These are phyloP conservation scores for Gypsophila paniculata DNA, from an alignment of 179 eudicot genomes.

Conservation along the genomic window DNA sequence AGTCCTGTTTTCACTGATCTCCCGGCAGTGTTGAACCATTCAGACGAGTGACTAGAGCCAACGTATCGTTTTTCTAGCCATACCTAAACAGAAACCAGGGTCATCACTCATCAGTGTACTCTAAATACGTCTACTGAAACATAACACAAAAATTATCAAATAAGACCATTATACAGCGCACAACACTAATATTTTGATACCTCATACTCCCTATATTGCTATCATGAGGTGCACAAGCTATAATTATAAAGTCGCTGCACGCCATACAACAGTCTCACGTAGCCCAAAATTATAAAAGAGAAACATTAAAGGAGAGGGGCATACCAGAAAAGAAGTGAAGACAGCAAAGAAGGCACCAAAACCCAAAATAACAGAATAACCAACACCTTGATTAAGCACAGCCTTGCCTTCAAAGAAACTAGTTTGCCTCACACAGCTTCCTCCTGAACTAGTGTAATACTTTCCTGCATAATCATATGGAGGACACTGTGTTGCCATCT, in stretches of 20 bases:
- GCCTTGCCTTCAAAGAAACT: constrained; percentile 71
- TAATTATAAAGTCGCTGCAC: too few relatives aligned
- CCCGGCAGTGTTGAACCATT: constrained; percentile 96
- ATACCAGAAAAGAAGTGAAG: constrained; percentile 83
- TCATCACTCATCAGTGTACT: neutral
- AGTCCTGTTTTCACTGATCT: constrained; percentile 93
- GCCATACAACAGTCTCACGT: too few relatives aligned
- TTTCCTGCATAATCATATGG: constrained; percentile 63
- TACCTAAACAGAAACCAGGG: constrained; percentile 38
- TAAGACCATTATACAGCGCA: too few relatives aligned
- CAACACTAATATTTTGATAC: too few relatives aligned
- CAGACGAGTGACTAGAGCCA: constrained; percentile 77
- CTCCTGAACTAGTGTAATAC: constrained; percentile 42
- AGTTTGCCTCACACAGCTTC: constrained; percentile 60
- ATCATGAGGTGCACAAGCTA: too few relatives aligned
- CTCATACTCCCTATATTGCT: too few relatives aligned
- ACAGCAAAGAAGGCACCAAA: constrained; percentile 91
- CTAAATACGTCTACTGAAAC: too few relatives aligned
- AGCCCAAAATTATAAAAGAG: too few relatives aligned
- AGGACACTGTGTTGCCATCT: constrained; percentile 42
- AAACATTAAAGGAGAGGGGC: neutral
- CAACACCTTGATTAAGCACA: constrained; percentile 79
- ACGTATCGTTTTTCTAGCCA: constrained; percentile 92
- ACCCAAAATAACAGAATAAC: constrained; percentile 76
- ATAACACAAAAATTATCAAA: too few relatives aligned